Evolutionary conservation across 2,329 filamentous ascomycete genomes (phyloP), one percentile per base, ranked within the genome.

Genomic region (Zymoseptoria crescenta): DNA sequence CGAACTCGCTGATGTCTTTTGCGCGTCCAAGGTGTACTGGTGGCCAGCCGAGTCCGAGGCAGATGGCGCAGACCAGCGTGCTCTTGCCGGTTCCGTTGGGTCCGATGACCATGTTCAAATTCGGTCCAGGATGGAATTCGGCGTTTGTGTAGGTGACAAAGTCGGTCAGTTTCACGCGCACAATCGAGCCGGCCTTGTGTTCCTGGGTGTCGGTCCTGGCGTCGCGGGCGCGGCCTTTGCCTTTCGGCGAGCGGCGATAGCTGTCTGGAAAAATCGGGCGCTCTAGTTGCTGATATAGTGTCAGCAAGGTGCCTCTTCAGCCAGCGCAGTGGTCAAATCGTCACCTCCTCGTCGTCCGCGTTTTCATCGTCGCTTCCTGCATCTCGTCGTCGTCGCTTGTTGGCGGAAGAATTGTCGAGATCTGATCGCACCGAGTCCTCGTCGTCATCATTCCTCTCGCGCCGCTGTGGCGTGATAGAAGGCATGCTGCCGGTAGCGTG

Each of bases 1-100:
- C 91, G 70, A 94, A 99, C 69, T 96, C 92, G 57, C 87, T 87
- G 59, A 93, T 79, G 13, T 91, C 86, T 68, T 88, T 91, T 6
- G 92, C 91, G 62, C 94, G 87, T 16, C 93, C 94, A 16, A 99
- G 81, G 68, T 92, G 84, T 74, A 87, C 84, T 24, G 92, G 86
- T 30, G 85, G 83, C 80, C 88, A 96, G 53, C 94, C 94, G 27
- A 99, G 78, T 2, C 94, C 94, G 13, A 99, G 77, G 70, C 94
- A 97, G 66, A 99, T 96, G 51, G 94, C 94, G 75, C 94, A 99
- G 50, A 99, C 93, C 27, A 99, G 80, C 0, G 94, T 96, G 75
- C 93, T 97, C 76, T 99, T 99, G 57, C 94, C 94, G 0, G 94
- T 97, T 35, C 94, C 94, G 69, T 99, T 99, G n/a, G 94, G 94